A percentile compares a stretch with the other conserved stretches of the same genome.
Conservation (phyloP, 164 flowering plant species). For the Sedum album region DNA sequence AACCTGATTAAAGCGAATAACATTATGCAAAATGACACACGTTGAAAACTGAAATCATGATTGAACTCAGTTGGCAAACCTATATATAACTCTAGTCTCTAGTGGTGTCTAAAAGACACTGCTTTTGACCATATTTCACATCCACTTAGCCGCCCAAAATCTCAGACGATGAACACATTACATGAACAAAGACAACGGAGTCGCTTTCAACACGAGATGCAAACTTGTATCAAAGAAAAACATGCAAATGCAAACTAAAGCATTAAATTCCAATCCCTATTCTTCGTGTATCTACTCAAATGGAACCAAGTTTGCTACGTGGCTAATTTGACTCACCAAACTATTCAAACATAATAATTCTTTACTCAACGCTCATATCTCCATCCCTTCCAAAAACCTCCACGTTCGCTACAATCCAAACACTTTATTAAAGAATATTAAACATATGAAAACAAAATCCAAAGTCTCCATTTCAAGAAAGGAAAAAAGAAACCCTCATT, state of each 20-base stretch:
- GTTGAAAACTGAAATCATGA: not conserved
- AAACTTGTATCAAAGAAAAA: no score
- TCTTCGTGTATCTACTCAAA: not conserved
- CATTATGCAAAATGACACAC: not conserved
- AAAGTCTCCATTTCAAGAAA: not conserved
- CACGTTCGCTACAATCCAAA: constrained; percentile 14
- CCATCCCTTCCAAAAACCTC: constrained; percentile 7
- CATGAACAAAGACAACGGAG: not conserved
- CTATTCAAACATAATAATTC: not conserved
- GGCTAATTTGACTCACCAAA: constrained; percentile 18
- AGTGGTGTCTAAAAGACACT: not conserved
- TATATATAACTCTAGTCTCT: not conserved
- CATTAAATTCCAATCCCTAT: not conserved
- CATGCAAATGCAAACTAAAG: not conserved
- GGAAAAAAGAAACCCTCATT: not conserved
- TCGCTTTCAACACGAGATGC: not conserved
- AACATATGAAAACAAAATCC: not conserved
- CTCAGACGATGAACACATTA: not conserved
- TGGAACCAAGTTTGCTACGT: constrained; percentile 10
- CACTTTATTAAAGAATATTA: not conserved
- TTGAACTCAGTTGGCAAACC: not conserved
- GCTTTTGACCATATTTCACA: not conserved
- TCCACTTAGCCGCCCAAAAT: not conserved
- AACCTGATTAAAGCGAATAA: no score
- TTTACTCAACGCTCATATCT: not conserved